A percentile compares a stretch with the other conserved stretches of the same genome.
Conservation (phyloP, 192 early-diverging fungal genomes). For the Entomortierella beljakovae region DNA sequence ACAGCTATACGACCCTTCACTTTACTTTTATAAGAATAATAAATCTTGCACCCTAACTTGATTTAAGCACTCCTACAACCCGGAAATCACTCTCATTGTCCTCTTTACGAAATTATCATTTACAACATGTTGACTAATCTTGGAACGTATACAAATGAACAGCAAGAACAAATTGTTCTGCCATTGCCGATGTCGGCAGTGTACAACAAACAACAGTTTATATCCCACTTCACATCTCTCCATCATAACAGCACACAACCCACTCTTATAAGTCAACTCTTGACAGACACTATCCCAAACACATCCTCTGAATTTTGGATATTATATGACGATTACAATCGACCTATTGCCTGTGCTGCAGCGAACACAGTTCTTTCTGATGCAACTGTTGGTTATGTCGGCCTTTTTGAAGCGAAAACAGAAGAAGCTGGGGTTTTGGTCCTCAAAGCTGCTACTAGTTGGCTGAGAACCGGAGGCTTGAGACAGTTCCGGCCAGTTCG, state of each 20-base stretch:
- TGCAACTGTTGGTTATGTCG: constrained; percentile 33
- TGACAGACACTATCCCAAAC: constrained; percentile 8
- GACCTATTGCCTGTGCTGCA: constrained; percentile 32
- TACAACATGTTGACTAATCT: constrained; percentile 40
- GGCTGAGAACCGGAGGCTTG: constrained; percentile 26
- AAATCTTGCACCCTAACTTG: too few species aligned
- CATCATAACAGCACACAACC: constrained; percentile 38
- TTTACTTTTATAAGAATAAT: neutral
- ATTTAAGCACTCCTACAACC: neutral
- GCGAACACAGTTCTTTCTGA: constrained; percentile 50
- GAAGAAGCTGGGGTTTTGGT: constrained; percentile 30
- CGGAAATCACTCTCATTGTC: neutral
- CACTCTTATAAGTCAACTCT: constrained; percentile 24
- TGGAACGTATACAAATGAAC: constrained; percentile 5
- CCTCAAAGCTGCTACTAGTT: constrained; percentile 33
- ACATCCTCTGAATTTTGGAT: constrained; percentile 40
- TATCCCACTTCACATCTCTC: constrained; percentile 38
- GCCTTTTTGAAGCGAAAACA: constrained; percentile 44
- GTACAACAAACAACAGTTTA: constrained; percentile 45
- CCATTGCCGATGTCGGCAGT: constrained; percentile 45
- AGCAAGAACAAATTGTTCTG: neutral
- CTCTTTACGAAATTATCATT: neutral
- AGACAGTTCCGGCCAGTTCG: constrained; percentile 39
- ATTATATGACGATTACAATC: constrained; percentile 36
- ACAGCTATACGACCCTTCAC: neutral